Evolutionary conservation across 2,329 filamentous ascomycete species (phyloP), one percentile per base, ranked within the genome.

Genomic region (Colletotrichum lini): DNA sequence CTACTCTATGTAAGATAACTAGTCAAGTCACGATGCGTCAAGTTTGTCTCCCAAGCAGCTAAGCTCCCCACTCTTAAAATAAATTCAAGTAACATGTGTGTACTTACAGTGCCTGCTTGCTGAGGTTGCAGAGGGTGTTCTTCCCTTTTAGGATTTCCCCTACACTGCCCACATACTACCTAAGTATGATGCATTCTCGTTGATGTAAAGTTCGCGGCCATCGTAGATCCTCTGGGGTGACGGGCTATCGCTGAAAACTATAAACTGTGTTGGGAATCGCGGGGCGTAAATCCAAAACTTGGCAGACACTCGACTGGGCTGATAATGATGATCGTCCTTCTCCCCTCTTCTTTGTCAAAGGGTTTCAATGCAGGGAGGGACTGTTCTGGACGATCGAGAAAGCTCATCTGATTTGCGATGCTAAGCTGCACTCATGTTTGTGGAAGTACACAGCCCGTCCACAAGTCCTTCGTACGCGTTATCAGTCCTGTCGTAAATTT

Each of bases 371-470:
- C 30, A 8, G 30, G 8, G 30, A 35, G 30, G 8, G 30, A 35
- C 30, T 9, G 8, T 35, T 35, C 30, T 35, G 30, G 30, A 35
- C 30, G 30, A 35, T 9, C 30, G 10, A 65, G 57, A 4, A 4
- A 57, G n/a, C 2, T 35, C n/a, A 30, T 45, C n/a, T n/a, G 12
- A 42, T n/a, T 42, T n/a, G 23, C 26, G 40, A 44, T 57, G 40
- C 26, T 47, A 15, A 9, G 40, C 23, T 13, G 57, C 5, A 2
- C 30, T 52, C 2, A 42, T 52, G 9, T 57, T 52, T 0, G 52
- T 52, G 3, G 42, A 9, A 65, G 42, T 57, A 65, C 9, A 57
- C 26, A 30, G 15, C 62, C 2, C 52, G 26, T 65, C 52, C 35
- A 9, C 16, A 49, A 21, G 6, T 64, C 61, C 8, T 56, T 18